These are phyloP conservation scores for Yarrowia bubula DNA, from an alignment of 805 yeast genomes.

Conservation along the genomic window DNA sequence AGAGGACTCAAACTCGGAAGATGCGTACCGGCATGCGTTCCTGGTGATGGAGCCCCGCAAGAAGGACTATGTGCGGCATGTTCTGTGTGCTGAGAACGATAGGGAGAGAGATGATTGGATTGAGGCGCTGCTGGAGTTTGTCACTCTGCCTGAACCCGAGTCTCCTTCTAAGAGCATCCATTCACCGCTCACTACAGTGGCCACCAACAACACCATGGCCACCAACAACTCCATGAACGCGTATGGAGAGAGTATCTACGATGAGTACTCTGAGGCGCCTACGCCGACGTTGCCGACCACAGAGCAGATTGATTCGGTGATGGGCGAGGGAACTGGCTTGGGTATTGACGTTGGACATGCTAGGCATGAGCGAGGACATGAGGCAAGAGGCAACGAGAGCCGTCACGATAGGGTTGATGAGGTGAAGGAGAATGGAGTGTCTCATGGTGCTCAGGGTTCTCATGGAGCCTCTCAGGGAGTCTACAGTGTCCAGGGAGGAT, in stretches of 20 bases:
- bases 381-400: too few relatives aligned
- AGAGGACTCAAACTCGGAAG: constrained; percentile 44
- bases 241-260: constrained; percentile 9
- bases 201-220: constrained; percentile 28
- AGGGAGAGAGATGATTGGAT: constrained; percentile 76
- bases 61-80: constrained; percentile 44
- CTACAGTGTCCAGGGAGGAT: too few relatives aligned
- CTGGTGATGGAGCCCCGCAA: constrained; percentile 47
- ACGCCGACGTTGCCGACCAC: constrained; percentile 1
- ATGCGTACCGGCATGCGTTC: constrained; percentile 54
- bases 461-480: too few relatives aligned
- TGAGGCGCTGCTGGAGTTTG: constrained; percentile 42
- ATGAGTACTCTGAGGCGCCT: constrained; percentile 22
- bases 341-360: constrained; percentile 1
- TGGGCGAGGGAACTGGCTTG: background rate
- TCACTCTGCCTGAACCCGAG: constrained; percentile 23
- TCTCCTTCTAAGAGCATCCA: constrained; percentile 16
- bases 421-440: too few relatives aligned
- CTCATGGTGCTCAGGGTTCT: too few relatives aligned
- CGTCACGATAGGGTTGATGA: too few relatives aligned
- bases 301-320: constrained; percentile 1
- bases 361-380: too few relatives aligned
- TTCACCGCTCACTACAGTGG: constrained; percentile 27
- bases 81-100: constrained; percentile 76
- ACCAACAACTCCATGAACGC: constrained; percentile 27